A percentile compares a stretch with the other conserved stretches of the same genome.
phyloP scores from a whole-genome alignment of 306 rosid species.

The Astragalus glycyphyllos region DNA sequence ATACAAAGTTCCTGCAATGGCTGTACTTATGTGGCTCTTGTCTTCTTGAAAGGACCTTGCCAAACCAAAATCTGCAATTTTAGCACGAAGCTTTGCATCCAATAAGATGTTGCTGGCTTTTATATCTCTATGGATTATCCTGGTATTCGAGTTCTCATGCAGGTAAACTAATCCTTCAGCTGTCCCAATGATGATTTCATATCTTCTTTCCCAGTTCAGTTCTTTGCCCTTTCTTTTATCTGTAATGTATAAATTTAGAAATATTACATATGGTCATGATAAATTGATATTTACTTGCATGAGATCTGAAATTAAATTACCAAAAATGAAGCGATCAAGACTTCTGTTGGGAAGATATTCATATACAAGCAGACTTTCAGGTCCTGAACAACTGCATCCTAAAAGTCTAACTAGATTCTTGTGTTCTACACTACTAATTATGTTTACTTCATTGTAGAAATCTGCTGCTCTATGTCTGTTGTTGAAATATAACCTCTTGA shows the following conservation, averaged over 20 bases:
- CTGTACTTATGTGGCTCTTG: conserved; percentile 92
- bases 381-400: conserved; percentile 95
- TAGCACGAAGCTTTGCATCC: conserved; percentile 77
- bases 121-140: conserved; percentile 91
- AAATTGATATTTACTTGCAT: conserved; percentile 12
- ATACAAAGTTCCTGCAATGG: conserved; percentile 94
- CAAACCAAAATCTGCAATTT: conserved; percentile 96
- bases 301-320: conserved; percentile 47
- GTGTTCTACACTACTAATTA: conserved; percentile 86
- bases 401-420: conserved; percentile 78
- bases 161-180: conserved; percentile 87
- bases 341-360: conserved; percentile 83
- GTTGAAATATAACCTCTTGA: conserved; percentile 85
- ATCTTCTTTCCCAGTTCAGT: conserved; percentile 85
- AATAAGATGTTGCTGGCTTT: conserved; percentile 89
- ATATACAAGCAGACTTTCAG: conserved; percentile 93
- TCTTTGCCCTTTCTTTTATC: conserved; percentile 66
- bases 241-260: conserved; percentile 44
- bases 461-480: conserved; percentile 84
- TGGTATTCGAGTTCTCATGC: conserved; percentile 71
- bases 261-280: conserved; percentile 8
- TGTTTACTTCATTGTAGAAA: conserved; percentile 89
- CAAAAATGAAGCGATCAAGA: conserved; percentile 85
- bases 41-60: conserved; percentile 91
- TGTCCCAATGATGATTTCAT: conserved; percentile 67